Conservation (phyloP, 1,284 basidiomycete species). For the Athelia psychrophila region DNA sequence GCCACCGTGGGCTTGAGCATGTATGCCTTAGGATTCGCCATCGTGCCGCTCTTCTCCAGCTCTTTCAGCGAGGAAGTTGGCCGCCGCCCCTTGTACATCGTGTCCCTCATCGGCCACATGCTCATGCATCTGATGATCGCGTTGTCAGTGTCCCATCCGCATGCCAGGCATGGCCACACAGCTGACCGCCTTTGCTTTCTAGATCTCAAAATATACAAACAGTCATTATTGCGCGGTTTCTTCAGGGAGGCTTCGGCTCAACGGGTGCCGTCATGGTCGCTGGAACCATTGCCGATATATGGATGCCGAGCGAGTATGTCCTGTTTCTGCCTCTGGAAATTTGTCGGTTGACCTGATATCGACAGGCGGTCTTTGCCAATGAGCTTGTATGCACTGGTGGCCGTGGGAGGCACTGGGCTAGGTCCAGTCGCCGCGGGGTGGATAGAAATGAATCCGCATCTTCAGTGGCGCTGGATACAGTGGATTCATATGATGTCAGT, state of each 20-base stretch:
- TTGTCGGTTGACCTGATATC: slow-evolving; percentile 1
- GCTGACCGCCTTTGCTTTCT: neutral
- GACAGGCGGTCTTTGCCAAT: slow-evolving; percentile 57
- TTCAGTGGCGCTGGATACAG: slow-evolving; percentile 70
- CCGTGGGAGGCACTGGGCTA: slow-evolving; percentile 49
- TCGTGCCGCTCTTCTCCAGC: slow-evolving; percentile 46
- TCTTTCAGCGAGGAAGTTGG: slow-evolving; percentile 54
- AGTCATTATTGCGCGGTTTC: slow-evolving; percentile 25
- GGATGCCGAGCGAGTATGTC: slow-evolving; percentile 25
- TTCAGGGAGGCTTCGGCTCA: slow-evolving; percentile 35
- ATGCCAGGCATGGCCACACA: neutral
- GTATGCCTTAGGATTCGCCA: slow-evolving; percentile 45
- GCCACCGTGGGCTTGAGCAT: slow-evolving; percentile 36
- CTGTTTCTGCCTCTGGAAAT: neutral
- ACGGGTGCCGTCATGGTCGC: slow-evolving; percentile 65
- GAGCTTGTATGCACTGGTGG: slow-evolving; percentile 47
- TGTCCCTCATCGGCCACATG: slow-evolving; percentile 34
- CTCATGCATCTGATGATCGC: slow-evolving; percentile 36
- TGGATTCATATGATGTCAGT: slow-evolving; percentile 59
- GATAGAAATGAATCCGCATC: slow-evolving; percentile 46
- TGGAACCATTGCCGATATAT: slow-evolving; percentile 57
- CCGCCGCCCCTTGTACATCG: slow-evolving; percentile 41
- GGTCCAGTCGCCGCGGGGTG: slow-evolving; percentile 54
- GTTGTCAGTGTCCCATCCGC: slow-evolving; percentile 26
- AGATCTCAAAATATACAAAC: slow-evolving; percentile 27